phyloP scores from a whole-genome alignment of 2,329 filamentous ascomycete species.

The Stagonosporopsis vannaccii region DNA sequence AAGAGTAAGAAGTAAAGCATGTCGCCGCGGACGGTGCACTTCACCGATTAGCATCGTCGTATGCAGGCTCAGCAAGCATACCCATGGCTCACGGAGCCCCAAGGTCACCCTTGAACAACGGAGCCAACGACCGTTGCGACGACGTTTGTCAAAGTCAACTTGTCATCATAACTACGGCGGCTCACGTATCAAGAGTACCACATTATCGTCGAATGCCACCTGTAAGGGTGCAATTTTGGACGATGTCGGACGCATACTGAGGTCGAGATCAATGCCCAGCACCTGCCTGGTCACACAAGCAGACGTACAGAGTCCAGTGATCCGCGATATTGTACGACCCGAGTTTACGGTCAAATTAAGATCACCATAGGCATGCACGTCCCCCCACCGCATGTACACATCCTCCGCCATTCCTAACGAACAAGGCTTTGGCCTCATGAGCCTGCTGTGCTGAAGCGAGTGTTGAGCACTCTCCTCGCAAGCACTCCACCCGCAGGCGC shows the following conservation, averaged over 20 bases:
- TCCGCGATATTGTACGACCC: slow-evolving; percentile 5
- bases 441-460: background rate
- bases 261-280: background rate
- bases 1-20: background rate
- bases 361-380: slow-evolving; percentile 2
- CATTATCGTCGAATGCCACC: background rate
- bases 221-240: background rate
- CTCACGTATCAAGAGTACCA: background rate
- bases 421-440: background rate
- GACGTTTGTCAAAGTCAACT: background rate
- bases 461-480: background rate
- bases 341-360: slow-evolving; percentile 1
- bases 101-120: background rate
- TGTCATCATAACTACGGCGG: background rate
- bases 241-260: background rate
- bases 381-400: background rate
- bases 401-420: background rate
- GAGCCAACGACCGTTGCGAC: background rate
- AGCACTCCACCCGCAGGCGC: background rate
- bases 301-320: slow-evolving; percentile 2
- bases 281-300: background rate
- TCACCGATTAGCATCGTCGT: background rate
- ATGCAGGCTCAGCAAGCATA: background rate
- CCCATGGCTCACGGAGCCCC: background rate
- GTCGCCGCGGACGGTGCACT: background rate